Evolutionary conservation across 306 rosid genomes (phyloP), one percentile per base, ranked within the genome.

Genomic region (Sicyos edulis): DNA sequence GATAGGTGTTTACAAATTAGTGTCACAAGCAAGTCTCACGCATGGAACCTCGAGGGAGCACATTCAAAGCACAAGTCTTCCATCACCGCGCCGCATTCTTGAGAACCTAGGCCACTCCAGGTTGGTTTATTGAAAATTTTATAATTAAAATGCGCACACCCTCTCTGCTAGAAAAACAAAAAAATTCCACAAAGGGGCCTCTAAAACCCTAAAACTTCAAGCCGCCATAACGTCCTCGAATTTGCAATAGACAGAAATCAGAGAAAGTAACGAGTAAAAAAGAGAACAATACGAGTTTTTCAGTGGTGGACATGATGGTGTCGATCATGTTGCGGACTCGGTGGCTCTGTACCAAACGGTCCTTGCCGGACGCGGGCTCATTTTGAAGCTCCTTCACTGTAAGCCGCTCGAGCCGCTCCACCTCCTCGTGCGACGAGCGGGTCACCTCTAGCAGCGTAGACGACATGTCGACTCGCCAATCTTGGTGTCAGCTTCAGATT

Each of bases 381-480:
- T 82, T 88, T 84, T 91, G 97, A 6, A 93, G 91, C 68, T 93
- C 97, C 85, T 88, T 91, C 82, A 91, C 97, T 65, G 87, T 82
- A 64, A 87, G 79, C 42, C 98, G 84, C 89, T 93, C 99, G 40
- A 88, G 19, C 54, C 99, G 83, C 87, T 91, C 99, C 20, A 87
- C 99, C 75, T 93, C 97, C 89, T 93, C 99, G 79, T 93, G 97
- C 8, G 91, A 82, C 1, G 92, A 84, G 50, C 98, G 89, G 49
- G 96, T 93, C 79, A 86, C 88, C 81, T 93, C 98, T 75, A 93
- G 89, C 50, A 93, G 83, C 72, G 98, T 93, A 79, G 98, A 93
- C 78, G 97, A 93, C 98, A 93, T 92, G 72, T 54, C 85, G 79
- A 54, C 79, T 75, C n/a, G 5, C 42, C 56, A 22, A 47, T 12